Base-by-base conservation (phyloP, 352 stramenopile genomes). In the Elongisporangium prolatum region DNA sequence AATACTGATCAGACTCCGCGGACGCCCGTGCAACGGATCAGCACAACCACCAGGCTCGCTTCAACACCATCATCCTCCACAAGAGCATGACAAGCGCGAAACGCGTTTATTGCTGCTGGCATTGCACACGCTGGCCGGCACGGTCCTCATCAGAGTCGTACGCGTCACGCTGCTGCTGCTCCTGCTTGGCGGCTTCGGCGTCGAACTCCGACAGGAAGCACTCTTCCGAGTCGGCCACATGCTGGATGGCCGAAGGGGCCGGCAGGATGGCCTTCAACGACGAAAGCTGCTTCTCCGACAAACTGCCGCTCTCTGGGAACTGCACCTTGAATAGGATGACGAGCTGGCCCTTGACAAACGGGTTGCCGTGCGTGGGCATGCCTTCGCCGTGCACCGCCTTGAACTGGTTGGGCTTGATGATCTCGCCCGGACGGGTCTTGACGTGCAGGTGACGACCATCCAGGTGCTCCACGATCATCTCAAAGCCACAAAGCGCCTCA, bases 321-420 rank as follows among this genome's bases (percentile, higher is more conserved):
- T 98, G 74, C 52, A 99, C 90, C 69, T 97, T 96, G 77, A 99
- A 99, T 40, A 98, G 68, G 60, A 99, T 95, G 48, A 99, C 98
- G 21, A 99, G 80, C 63, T 98, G 91, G n/a, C 97, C 97, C 76
- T 98, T 97, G 20, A 98, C 91, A 68, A 99, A 99, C 22, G 96
- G 95, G 75, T 99, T 98, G 52, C 97, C 96, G 69, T 97, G 88
- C 21, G 94, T 96, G 17, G 97, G 97, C 97, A 99, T 99, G 52
- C 97, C 97, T 67, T 99, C 97, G 63, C 94, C 89, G 50, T 93
- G 79, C 34, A 99, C 85, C 18, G 93, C 80, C 76, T 98, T 98
- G 62, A 98, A 90, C 75, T 88, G 77, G 71, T 96, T 92, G 44
- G 85, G 87, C 77, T 94, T 92, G 62, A 98, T 97, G 60, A 98